Percentiles rank a stretch among this genome's conserved stretches.
These are phyloP conservation scores for Dryadomyces quercus-mongolicae DNA, from an alignment of 2,329 filamentous ascomycete genomes.

Conservation along the genomic window DNA sequence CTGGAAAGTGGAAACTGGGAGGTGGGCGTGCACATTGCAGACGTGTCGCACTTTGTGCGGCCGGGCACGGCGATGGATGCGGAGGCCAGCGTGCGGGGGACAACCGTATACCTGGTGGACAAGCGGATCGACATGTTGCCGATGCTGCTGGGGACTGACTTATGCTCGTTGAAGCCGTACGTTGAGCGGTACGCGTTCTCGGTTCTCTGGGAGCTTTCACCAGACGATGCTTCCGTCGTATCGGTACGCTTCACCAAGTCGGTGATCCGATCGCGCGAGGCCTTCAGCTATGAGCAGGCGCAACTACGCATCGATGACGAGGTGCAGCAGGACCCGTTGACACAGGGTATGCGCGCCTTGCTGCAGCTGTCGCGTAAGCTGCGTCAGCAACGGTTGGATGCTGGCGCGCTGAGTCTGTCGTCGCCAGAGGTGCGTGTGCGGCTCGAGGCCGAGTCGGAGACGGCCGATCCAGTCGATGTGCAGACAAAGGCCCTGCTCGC, in stretches of 20 bases:
- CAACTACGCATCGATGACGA: constrained; percentile 86
- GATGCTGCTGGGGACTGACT: constrained; percentile 85
- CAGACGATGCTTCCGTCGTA: constrained; percentile 67
- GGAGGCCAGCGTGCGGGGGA: constrained; percentile 87
- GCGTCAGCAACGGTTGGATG: constrained; percentile 90
- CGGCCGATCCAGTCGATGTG: constrained; percentile 89
- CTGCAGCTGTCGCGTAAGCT: constrained; percentile 85
- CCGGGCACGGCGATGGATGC: constrained; percentile 95
- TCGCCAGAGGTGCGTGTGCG: constrained; percentile 97
- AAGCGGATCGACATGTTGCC: constrained; percentile 99
- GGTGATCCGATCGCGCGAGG: constrained; percentile 90
- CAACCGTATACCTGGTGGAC: constrained; percentile 94
- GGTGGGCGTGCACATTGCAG: constrained; percentile 95
- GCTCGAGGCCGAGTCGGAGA: constrained; percentile 84
- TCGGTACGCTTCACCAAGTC: constrained; percentile 89
- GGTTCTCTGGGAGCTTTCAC: constrained; percentile 71
- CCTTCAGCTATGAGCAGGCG: constrained; percentile 95
- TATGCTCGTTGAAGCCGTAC: constrained; percentile 93
- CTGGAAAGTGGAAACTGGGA: constrained; percentile 90
- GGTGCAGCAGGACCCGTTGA: constrained; percentile 80
- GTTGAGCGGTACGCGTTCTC: constrained; percentile 91
- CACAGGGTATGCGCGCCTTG: constrained; percentile 75
- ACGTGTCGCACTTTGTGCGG: constrained; percentile 98
- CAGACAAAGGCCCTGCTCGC: constrained; percentile 90
- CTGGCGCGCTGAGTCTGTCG: constrained; percentile 85